phyloP scores from a whole-genome alignment of 805 yeast species.

The Wickerhamiella kurtzmanii region DNA sequence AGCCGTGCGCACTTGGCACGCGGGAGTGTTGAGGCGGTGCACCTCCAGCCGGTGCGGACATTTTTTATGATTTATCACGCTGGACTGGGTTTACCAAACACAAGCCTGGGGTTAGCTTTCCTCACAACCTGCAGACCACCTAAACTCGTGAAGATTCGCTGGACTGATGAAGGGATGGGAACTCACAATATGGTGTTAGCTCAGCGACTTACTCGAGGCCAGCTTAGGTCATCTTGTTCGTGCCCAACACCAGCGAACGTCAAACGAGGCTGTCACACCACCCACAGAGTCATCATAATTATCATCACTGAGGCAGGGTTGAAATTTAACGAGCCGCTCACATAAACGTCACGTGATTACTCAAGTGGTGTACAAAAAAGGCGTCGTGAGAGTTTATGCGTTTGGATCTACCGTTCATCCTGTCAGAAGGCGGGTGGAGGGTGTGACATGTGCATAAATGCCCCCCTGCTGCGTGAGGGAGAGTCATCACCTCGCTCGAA shows the following conservation, averaged over 20 bases:
- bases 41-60: neutral
- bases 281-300: too few species aligned
- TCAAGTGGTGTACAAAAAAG: neutral
- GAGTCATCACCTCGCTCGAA: too few species aligned
- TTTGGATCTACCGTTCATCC: too few species aligned
- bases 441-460: too few species aligned
- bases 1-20: neutral
- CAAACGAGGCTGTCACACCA: too few species aligned
- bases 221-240: neutral
- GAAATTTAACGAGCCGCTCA: too few species aligned
- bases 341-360: neutral
- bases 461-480: too few species aligned
- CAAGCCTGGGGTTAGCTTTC: neutral
- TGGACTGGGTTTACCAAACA: neutral
- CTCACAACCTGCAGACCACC: neutral
- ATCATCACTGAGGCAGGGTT: too few species aligned
- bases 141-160: neutral
- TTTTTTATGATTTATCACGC: neutral
- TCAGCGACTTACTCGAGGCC: neutral
- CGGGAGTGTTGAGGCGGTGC: neutral
- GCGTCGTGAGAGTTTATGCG: neutral
- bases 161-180: neutral
- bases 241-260: too few species aligned
- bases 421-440: too few species aligned
- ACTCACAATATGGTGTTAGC: neutral